These are phyloP conservation scores for Endocladia muricata DNA, from an alignment of 31 red algal genomes.

Conservation along the genomic window DNA sequence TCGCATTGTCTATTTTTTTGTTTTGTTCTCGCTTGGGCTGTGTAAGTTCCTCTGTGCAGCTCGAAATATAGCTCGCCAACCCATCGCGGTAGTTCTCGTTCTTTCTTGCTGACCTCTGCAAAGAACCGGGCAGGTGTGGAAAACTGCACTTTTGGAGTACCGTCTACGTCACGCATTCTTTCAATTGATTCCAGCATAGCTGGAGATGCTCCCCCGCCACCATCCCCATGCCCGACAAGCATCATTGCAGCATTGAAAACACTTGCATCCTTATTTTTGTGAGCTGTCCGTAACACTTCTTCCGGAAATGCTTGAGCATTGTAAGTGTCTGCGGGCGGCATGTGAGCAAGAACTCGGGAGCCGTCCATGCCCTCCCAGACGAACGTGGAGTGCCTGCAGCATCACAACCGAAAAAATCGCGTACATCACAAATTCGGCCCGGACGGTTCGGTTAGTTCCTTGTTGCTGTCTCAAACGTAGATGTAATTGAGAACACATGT, in stretches of 20 bases:
- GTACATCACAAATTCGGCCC: no score
- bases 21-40: conserved; percentile 67
- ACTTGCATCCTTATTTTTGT: conserved; percentile 53
- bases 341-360: conserved; percentile 67
- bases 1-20: conserved; percentile 56
- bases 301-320: conserved; percentile 52
- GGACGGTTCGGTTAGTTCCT: no score
- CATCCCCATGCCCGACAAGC: conserved; percentile 86
- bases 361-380: conserved; percentile 86
- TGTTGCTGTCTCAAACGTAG: no score
- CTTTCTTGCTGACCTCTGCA: conserved; percentile 14
- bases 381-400: conserved; percentile 60
- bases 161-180: conserved; percentile 50
- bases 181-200: conserved; percentile 80
- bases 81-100: conserved; percentile 53
- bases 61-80: conserved; percentile 84
- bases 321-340: conserved; percentile 80
- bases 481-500: no score
- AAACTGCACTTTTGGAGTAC: conserved; percentile 51
- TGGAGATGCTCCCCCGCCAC: conserved; percentile 75
- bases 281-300: conserved; percentile 53
- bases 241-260: conserved; percentile 60
- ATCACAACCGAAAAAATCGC: no score
- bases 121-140: conserved; percentile 57
- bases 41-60: conserved; percentile 76